Evolutionary conservation across 2,329 filamentous ascomycete genomes (phyloP).

Genomic region (Fusarium sp.): DNA sequence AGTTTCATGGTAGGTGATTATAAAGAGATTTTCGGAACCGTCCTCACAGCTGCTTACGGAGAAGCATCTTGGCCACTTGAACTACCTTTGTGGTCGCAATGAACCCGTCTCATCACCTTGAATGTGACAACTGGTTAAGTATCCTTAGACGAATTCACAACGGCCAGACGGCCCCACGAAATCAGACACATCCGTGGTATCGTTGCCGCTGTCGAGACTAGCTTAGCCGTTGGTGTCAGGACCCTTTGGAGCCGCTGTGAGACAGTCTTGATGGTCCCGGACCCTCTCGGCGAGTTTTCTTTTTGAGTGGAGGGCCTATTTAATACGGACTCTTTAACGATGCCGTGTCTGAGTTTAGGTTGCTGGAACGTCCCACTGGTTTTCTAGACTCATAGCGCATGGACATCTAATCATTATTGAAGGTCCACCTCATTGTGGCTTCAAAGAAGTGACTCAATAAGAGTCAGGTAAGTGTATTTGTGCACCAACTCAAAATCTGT

Average conservation of each 20-base stretch:
- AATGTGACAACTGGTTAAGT: neutral
- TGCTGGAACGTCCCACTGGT: neutral
- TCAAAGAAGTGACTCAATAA: neutral
- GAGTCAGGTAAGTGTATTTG: too few relatives aligned
- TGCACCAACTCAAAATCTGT: too few relatives aligned
- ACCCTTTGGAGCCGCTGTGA: neutral
- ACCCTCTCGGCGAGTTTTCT: constrained; percentile 49
- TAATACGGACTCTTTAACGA: constrained; percentile 59
- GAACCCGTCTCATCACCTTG: neutral
- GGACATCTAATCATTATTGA: neutral
- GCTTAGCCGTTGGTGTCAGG: neutral
- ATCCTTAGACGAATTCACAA: neutral
- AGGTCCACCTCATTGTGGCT: neutral
- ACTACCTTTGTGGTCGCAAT: neutral
- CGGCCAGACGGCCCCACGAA: neutral
- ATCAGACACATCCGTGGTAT: neutral
- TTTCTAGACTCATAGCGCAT: neutral
- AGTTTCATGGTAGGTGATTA: neutral
- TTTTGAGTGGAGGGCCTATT: constrained; percentile 55
- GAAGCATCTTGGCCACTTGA: neutral
- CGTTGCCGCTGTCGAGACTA: neutral
- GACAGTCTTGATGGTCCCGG: neutral
- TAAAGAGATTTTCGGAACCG: neutral
- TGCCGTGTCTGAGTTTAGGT: constrained; percentile 58
- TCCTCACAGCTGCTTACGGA: neutral